phyloP scores from a whole-genome alignment of 169 alveolate species.

The Amoebophrya sp. region DNA sequence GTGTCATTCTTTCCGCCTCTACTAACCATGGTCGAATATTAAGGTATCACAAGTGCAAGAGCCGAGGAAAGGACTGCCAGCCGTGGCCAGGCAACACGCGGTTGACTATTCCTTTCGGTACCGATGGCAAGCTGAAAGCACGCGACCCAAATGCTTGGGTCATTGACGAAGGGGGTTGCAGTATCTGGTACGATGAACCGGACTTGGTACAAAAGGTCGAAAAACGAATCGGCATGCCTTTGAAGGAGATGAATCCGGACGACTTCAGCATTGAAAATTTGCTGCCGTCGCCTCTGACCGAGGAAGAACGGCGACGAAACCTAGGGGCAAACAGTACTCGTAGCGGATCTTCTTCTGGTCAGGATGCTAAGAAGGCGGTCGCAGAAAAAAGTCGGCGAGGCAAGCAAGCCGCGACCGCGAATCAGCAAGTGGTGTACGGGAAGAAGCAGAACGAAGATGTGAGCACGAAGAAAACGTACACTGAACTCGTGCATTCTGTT shows the following conservation, averaged over 20 bases:
- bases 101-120: slow-evolving; percentile 43
- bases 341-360: background rate
- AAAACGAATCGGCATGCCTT: slow-evolving; percentile 42
- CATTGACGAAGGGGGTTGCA: slow-evolving; percentile 47
- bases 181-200: slow-evolving; percentile 48
- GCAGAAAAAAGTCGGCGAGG: background rate
- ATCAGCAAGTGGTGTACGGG: background rate
- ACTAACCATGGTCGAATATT: background rate
- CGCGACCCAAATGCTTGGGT: slow-evolving; percentile 18
- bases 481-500: background rate
- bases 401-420: background rate
- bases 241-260: slow-evolving; percentile 44
- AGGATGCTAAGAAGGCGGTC: background rate
- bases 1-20: background rate
- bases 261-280: background rate
- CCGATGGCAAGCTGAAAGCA: slow-evolving; percentile 38
- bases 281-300: background rate
- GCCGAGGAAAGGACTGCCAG: slow-evolving; percentile 42
- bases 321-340: background rate
- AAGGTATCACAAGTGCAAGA: slow-evolving; percentile 43
- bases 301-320: background rate
- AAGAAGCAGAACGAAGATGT: background rate
- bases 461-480: background rate
- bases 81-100: slow-evolving; percentile 37
- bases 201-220: slow-evolving; percentile 45